Conservation (phyloP, 2,329 filamentous ascomycete genomes). For the Trichophaea hybrida region DNA sequence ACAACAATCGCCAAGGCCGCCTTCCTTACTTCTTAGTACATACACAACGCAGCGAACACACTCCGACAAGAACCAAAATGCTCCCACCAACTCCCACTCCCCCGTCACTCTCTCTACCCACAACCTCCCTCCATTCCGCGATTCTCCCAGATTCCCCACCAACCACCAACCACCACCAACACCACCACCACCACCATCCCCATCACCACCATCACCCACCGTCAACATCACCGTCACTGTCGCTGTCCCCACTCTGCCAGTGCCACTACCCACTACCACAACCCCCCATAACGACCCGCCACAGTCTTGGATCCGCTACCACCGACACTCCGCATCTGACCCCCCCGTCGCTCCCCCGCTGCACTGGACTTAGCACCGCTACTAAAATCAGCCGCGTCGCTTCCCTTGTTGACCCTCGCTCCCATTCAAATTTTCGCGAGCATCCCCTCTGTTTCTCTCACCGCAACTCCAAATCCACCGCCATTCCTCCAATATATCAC, state of each 20-base stretch:
- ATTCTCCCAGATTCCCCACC: background rate
- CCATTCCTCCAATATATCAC: slow-evolving; percentile 22
- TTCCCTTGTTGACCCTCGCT: background rate
- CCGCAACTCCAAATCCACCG: slow-evolving; percentile 23
- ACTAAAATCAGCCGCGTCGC: slow-evolving; percentile 4
- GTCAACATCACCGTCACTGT: slow-evolving; percentile 12
- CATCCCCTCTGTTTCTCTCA: background rate
- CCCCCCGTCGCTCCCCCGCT: background rate
- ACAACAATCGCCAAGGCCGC: background rate
- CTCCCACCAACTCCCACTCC: slow-evolving; percentile 1
- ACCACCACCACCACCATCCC: slow-evolving; percentile 23
- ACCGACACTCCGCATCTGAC: background rate
- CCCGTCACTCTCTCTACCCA: slow-evolving; percentile 12
- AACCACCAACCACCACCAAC: slow-evolving; percentile 12
- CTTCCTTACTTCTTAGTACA: background rate
- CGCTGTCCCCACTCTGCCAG: background rate
- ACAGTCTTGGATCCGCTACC: slow-evolving; percentile 1
- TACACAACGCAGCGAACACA: background rate
- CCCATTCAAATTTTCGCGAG: slow-evolving; percentile 2
- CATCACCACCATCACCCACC: slow-evolving; percentile 15
- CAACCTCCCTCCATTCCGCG: slow-evolving; percentile 15
- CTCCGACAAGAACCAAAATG: background rate
- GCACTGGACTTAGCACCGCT: background rate
- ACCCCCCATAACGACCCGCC: background rate
- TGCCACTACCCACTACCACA: slow-evolving; percentile 2